A percentile compares a stretch with the other conserved stretches of the same genome.
phyloP scores from a whole-genome alignment of 768 basidiomycete species.

The Lentinula raphanica region DNA sequence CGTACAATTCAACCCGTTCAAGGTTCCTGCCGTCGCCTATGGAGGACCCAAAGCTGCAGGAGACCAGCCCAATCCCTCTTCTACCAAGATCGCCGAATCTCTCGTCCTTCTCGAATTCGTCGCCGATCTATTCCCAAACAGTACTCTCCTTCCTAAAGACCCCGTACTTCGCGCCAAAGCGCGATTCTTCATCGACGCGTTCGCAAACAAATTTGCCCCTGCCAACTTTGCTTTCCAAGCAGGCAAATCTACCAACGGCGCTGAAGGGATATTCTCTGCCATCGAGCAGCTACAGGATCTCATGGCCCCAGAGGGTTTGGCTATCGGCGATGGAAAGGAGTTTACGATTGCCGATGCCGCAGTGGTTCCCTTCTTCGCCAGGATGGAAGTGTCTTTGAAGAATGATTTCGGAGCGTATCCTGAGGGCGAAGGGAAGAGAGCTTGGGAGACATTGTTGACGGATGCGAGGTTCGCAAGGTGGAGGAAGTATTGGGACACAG shows the following conservation, averaged over 20 bases:
- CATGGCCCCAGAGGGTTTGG: conserved; percentile 41
- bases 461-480: conserved; percentile 47
- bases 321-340: conserved; percentile 19
- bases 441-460: conserved; percentile 34
- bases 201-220: conserved; percentile 40
- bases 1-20: background rate
- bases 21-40: conserved; percentile 58
- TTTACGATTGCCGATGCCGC: conserved; percentile 65
- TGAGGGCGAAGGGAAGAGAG: conserved; percentile 40
- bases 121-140: conserved; percentile 49
- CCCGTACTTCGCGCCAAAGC: conserved; percentile 52
- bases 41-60: conserved; percentile 55
- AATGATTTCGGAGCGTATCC: conserved; percentile 51
- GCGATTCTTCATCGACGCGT: conserved; percentile 59
- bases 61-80: conserved; percentile 54
- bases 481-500: conserved; percentile 37
- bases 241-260: conserved; percentile 27
- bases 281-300: conserved; percentile 45
- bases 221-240: conserved; percentile 28
- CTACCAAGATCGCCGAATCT: conserved; percentile 59
- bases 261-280: conserved; percentile 34
- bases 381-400: conserved; percentile 37
- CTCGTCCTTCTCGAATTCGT: conserved; percentile 63
- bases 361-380: conserved; percentile 55
- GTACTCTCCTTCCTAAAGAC: conserved; percentile 44